Evolutionary conservation across 176 grass and related monocot species (phyloP), one percentile per base, ranked within the genome.

Genomic region (Juncus effusus): DNA sequence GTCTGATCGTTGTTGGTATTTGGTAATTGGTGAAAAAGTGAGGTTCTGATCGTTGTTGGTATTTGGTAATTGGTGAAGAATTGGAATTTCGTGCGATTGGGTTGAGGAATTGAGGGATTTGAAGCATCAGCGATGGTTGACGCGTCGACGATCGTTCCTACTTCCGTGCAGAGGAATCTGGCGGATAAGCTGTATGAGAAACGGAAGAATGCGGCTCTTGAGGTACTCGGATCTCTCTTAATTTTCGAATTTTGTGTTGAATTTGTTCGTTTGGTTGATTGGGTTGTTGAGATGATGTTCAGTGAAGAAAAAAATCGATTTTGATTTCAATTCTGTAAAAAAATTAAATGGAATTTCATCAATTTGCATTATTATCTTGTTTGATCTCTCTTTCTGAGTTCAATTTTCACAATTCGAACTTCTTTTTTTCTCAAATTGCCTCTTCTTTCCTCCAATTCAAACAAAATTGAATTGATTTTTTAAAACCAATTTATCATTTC

Each of bases 141-240:
- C 61, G 83, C 83, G 71, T 75, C 84, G 40, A 75, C 85, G 47
- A 76, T 93, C 74, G 84, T 99, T 16, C 94, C 94, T n/a, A 63
- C 85, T 70, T 72, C 83, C 62, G 94, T 99, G 62, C 73, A 84
- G 60, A 81, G 94, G 70, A 99, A 99, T 75, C 94, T 99, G 64
- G 76, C 85, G 7, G 94, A 99, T 77, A 99, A 99, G 83, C 88
- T 99, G 59, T 99, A 99, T 57, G 94, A 99, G 78, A 99, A 99
- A 81, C 85, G 89, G 51, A 99, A 99, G 77, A 99, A 94, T 85
- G 95, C 95, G 3, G 95, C 95, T 61, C 89, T 99, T 10, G 94
- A 99, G 94, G 94, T 99, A 78, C 63, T 80, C 40, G 19, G 64
- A 60, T 40, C 66, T 77, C 39, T 50, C 28, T 74, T 79, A 41